Conservation (phyloP, 73 alveolate species). For the Paramecium sonneborni region DNA sequence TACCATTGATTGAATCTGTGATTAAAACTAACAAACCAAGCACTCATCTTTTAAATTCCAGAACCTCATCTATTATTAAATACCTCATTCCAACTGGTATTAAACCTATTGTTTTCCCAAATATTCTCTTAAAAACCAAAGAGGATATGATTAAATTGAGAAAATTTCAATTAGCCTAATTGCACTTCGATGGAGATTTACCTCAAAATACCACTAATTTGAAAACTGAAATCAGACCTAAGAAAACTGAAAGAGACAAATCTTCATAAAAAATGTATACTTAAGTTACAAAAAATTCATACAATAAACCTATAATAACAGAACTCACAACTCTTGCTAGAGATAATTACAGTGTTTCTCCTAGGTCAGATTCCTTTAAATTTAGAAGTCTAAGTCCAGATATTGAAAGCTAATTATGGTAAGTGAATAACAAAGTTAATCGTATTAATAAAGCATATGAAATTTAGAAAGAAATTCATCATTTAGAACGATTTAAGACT, state of each 20-base stretch:
- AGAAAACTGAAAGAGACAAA: neutral
- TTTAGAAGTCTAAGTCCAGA: slow-evolving; percentile 33
- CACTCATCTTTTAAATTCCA: neutral
- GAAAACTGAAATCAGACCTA: neutral
- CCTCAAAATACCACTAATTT: neutral
- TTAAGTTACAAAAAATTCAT: neutral
- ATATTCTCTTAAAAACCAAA: neutral
- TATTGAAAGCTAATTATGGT: neutral
- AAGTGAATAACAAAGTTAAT: neutral
- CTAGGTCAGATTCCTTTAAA: neutral
- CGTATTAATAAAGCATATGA: slow-evolving; percentile 24
- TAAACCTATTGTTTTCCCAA: neutral
- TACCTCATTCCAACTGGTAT: neutral
- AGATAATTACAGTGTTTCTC: neutral
- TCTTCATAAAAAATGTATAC: neutral
- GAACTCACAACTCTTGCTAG: neutral
- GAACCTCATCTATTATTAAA: neutral
- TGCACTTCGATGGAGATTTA: neutral
- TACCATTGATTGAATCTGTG: neutral
- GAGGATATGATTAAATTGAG: slow-evolving; percentile 19
- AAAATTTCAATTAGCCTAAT: neutral
- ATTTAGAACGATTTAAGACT: slow-evolving; percentile 31
- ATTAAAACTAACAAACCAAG: neutral
- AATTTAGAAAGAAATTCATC: slow-evolving; percentile 10
- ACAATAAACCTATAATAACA: neutral